phyloP scores from a whole-genome alignment of 768 basidiomycete genomes.

The Leccinum imitatum region DNA sequence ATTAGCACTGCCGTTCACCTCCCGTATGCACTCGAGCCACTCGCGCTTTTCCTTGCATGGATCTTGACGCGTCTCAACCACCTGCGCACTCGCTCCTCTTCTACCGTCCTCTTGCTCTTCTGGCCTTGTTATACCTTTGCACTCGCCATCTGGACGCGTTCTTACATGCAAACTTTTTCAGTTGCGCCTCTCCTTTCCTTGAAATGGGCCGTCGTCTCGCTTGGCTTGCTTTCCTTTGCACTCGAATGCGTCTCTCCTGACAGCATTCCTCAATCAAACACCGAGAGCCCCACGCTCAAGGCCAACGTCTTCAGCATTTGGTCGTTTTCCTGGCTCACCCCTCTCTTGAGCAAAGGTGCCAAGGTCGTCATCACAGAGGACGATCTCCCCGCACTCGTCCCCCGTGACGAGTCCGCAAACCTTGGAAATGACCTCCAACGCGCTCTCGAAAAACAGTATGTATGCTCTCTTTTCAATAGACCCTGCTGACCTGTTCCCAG shows the following conservation, averaged over 20 bases:
- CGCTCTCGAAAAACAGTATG: conserved; percentile 66
- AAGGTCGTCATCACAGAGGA: conserved; percentile 72
- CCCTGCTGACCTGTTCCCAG: conserved; percentile 33
- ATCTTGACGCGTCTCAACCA: conserved; percentile 68
- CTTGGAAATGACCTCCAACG: conserved; percentile 61
- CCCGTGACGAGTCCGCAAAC: conserved; percentile 65
- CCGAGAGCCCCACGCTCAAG: conserved; percentile 68
- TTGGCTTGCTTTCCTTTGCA: conserved; percentile 55
- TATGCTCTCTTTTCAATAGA: background rate
- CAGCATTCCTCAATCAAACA: conserved; percentile 38
- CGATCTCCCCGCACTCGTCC: conserved; percentile 75
- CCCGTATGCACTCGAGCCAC: conserved; percentile 57
- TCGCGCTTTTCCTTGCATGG: conserved; percentile 48
- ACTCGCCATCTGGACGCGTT: conserved; percentile 59
- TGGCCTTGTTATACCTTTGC: conserved; percentile 68
- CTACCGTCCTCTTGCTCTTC: conserved; percentile 72
- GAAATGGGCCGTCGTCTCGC: conserved; percentile 40
- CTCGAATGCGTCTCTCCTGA: conserved; percentile 75
- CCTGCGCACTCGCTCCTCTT: conserved; percentile 65
- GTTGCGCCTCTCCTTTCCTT: conserved; percentile 41
- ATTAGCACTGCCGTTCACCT: conserved; percentile 42
- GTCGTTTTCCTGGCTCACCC: conserved; percentile 87
- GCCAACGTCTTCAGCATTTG: conserved; percentile 83
- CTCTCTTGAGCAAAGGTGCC: conserved; percentile 69
- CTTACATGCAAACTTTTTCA: conserved; percentile 39